These are phyloP conservation scores for Hymenoscyphus fructigenus DNA, from an alignment of 2,329 filamentous ascomycete genomes.

Conservation along the genomic window DNA sequence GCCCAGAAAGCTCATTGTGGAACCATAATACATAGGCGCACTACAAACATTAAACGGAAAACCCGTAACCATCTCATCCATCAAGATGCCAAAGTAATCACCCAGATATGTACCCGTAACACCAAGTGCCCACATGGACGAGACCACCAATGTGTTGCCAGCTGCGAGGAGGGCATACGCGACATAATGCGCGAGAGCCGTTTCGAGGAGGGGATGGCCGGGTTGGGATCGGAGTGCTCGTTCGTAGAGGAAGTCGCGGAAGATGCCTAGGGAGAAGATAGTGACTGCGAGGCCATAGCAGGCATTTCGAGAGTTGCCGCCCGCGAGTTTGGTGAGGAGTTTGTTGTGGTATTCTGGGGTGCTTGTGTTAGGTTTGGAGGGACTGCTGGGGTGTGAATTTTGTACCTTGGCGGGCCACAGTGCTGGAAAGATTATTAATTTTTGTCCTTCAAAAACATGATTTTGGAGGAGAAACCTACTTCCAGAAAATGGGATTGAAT, in stretches of 20 bases:
- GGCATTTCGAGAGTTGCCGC: constrained; percentile 71
- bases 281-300: constrained; percentile 87
- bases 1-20: constrained; percentile 87
- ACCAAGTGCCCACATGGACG: constrained; percentile 87
- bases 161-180: constrained; percentile 69
- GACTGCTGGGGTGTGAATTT: constrained; percentile 16
- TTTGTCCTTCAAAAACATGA: neutral
- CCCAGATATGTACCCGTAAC: constrained; percentile 95
- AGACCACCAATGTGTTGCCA: constrained; percentile 83
- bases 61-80: constrained; percentile 90
- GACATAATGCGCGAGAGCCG: constrained; percentile 56
- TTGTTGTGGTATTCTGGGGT: constrained; percentile 84
- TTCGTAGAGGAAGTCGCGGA: constrained; percentile 88
- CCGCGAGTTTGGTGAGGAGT: constrained; percentile 81
- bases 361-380: constrained; percentile 18
- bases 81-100: constrained; percentile 98
- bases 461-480: constrained; percentile 58
- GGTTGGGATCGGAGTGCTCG: constrained; percentile 75
- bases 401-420: constrained; percentile 78
- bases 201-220: constrained; percentile 69
- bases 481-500: constrained; percentile 99
- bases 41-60: constrained; percentile 94
- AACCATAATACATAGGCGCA: constrained; percentile 96
- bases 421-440: constrained; percentile 49
- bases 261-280: constrained; percentile 89